Base-by-base conservation (phyloP, 768 basidiomycete genomes). In the Kwoniella sp. region DNA sequence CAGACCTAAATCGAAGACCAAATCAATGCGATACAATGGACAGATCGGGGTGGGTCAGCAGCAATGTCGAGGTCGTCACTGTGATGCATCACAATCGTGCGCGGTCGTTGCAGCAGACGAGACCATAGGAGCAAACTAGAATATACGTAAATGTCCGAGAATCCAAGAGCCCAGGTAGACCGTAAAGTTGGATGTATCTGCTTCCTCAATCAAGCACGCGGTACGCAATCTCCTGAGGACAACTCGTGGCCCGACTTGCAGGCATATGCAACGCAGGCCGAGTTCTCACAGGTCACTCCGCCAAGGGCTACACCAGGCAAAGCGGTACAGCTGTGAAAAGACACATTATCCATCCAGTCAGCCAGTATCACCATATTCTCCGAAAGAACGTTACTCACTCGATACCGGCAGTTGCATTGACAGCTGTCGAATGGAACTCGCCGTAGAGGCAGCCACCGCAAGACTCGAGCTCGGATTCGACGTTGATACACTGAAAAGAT, bases 151-250 rank as follows among this genome's bases (percentile, higher is more conserved):
- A n/a, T n/a, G n/a, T n/a, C n/a, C n/a, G n/a, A n/a, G n/a, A n/a
- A n/a, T n/a, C n/a, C n/a, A 37, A 37, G 34, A 37, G 34, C 34
- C 34, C 13, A 37, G 13, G 34, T 37, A 13, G 34, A 7, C 5
- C 5, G 34, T n/a, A 37, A 5, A 37, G 5, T 7, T 37, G 34
- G 34, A 37, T 37, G 34, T 37, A 37, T 37, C 13, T 37, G 34
- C 34, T 7, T 7, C 13, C 34, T 37, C 34, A 37, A 5, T 90
- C 77, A 63, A 47, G 37, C n/a, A 20, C 25, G 28, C 7, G 60
- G 34, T 2, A 56, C 57, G 52, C 68, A 69, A 20, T 22, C 23
- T 4, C 59, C 64, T 50, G 45, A 55, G 4, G 13, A 48, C 26
- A 69, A 15, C 12, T 53, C 31, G 56, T 41, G 66, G 7, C 69